Percentiles rank a stretch among this genome's conserved stretches.
Conservation (phyloP, 371 early-diverging fungal species). For the Synchytrium microbalum region DNA sequence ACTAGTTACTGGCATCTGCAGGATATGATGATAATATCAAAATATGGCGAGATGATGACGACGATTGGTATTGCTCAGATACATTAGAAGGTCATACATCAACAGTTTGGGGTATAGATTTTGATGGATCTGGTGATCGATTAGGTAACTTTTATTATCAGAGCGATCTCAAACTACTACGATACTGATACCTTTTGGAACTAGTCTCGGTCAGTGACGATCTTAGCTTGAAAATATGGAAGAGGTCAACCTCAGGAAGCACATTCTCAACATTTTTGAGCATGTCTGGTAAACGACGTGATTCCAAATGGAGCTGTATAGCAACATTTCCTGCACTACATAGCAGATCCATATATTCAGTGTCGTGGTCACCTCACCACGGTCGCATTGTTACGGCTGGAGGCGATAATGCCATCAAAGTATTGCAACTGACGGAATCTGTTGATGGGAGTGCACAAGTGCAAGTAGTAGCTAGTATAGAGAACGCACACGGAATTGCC, state of each 20-base stretch:
- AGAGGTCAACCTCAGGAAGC: slow-evolving; percentile 41
- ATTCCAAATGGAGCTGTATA: slow-evolving; percentile 60
- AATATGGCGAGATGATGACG: slow-evolving; percentile 80
- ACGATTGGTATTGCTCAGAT: slow-evolving; percentile 91
- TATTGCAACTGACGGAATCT: slow-evolving; percentile 42
- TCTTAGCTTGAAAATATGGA: slow-evolving; percentile 76
- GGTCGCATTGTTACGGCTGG: slow-evolving; percentile 69
- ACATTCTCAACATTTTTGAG: slow-evolving; percentile 20
- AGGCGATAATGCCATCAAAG: slow-evolving; percentile 72
- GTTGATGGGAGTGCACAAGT: neutral
- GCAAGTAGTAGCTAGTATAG: slow-evolving; percentile 27
- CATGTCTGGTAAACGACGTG: slow-evolving; percentile 32
- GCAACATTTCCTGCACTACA: slow-evolving; percentile 60
- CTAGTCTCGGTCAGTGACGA: slow-evolving; percentile 86
- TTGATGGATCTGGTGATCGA: slow-evolving; percentile 65
- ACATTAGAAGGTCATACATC: slow-evolving; percentile 78
- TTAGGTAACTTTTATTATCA: slow-evolving; percentile 34
- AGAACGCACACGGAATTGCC: slow-evolving; percentile 66
- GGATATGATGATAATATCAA: slow-evolving; percentile 93
- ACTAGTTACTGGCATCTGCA: slow-evolving; percentile 68
- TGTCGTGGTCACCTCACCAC: slow-evolving; percentile 76
- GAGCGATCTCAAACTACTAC: neutral
- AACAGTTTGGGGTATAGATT: slow-evolving; percentile 92
- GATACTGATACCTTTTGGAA: neutral
- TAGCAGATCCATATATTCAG: slow-evolving; percentile 77